Evolutionary conservation across 108 stramenopile genomes (phyloP).

Genomic region (Cyclotella cryptica): DNA sequence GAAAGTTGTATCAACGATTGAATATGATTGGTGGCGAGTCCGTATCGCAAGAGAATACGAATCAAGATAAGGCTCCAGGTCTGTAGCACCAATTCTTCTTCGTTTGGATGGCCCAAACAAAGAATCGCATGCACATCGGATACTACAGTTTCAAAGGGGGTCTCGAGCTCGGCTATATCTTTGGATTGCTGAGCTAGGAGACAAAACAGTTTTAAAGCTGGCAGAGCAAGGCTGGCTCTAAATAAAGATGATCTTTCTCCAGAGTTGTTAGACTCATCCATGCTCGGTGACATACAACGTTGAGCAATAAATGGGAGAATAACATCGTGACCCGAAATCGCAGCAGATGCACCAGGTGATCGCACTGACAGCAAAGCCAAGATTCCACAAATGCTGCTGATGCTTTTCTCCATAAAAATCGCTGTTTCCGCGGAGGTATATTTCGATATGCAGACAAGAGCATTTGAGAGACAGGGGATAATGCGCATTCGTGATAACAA

Average conservation of each 20-base stretch:
- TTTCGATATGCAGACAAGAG: constrained; percentile 47
- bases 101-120: constrained; percentile 27
- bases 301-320: constrained; percentile 57
- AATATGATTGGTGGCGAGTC: constrained; percentile 60
- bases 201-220: constrained; percentile 63
- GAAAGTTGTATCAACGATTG: constrained; percentile 61
- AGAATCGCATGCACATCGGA: constrained; percentile 52
- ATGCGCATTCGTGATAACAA: constrained; percentile 87
- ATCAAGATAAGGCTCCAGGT: constrained; percentile 68
- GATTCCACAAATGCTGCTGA: constrained; percentile 72
- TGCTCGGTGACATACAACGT: constrained; percentile 35
- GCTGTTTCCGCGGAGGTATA: constrained; percentile 1
- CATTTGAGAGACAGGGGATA: constrained; percentile 75
- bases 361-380: constrained; percentile 76
- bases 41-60: constrained; percentile 78
- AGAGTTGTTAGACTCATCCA: neutral
- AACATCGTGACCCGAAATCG: constrained; percentile 72
- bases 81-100: constrained; percentile 56
- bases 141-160: constrained; percentile 36
- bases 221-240: constrained; percentile 34
- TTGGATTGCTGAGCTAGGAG: constrained; percentile 83
- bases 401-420: constrained; percentile 49
- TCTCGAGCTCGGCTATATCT: constrained; percentile 60
- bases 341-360: constrained; percentile 85
- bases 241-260: constrained; percentile 13